These are phyloP conservation scores for Kluyveromyces dobzhanskii DNA, from an alignment of 805 yeast genomes.

Conservation along the genomic window DNA sequence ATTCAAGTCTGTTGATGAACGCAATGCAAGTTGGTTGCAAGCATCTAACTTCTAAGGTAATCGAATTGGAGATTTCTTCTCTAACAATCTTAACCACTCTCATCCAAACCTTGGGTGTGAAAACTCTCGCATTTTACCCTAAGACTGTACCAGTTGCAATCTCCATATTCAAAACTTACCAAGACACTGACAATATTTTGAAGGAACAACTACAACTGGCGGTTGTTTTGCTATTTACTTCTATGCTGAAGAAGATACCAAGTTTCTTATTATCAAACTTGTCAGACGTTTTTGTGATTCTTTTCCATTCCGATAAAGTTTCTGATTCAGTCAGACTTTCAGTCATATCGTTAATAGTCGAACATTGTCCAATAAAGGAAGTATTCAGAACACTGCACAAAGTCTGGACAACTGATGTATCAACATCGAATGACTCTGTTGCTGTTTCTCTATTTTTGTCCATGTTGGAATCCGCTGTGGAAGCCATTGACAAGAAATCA, in stretches of 20 bases:
- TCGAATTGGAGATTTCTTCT: slow-evolving; percentile 66
- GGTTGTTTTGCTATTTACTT: slow-evolving; percentile 59
- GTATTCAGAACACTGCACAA: slow-evolving; percentile 54
- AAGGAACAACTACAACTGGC: slow-evolving; percentile 53
- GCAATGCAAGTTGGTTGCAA: slow-evolving; percentile 45
- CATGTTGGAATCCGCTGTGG: slow-evolving; percentile 57
- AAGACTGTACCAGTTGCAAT: slow-evolving; percentile 72
- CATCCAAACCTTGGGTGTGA: slow-evolving; percentile 72
- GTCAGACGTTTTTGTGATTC: slow-evolving; percentile 48
- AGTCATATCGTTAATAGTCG: slow-evolving; percentile 51
- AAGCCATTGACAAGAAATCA: slow-evolving; percentile 59
- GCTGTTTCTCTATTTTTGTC: slow-evolving; percentile 66
- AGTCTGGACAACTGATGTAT: slow-evolving; percentile 46
- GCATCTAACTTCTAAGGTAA: slow-evolving; percentile 39
- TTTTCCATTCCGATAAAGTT: slow-evolving; percentile 51
- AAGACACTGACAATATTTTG: slow-evolving; percentile 17
- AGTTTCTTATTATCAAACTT: slow-evolving; percentile 69
- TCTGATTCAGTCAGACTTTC: slow-evolving; percentile 53
- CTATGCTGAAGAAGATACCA: slow-evolving; percentile 76
- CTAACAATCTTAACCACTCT: slow-evolving; percentile 63
- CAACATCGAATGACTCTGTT: slow-evolving; percentile 31
- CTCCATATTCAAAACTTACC: slow-evolving; percentile 40
- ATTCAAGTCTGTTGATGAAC: slow-evolving; percentile 38
- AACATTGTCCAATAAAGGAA: slow-evolving; percentile 57
- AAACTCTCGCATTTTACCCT: slow-evolving; percentile 76